Evolutionary conservation across 805 yeast genomes (phyloP).

Genomic region (Sugiyamaella mastotermitis): DNA sequence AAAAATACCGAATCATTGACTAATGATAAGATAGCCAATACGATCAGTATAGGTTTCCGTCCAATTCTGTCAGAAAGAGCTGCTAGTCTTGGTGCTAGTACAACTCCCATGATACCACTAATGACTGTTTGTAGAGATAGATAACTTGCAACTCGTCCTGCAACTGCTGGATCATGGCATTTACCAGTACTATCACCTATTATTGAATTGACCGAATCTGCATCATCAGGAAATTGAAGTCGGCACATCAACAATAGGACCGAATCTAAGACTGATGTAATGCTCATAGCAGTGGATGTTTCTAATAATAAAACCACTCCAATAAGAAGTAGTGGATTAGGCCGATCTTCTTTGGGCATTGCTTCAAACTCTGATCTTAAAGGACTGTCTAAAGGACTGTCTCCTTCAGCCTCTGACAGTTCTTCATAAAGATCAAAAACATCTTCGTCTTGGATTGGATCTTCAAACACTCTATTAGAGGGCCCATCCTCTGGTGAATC

Average conservation of each 20-base stretch:
- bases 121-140: constrained; percentile 13
- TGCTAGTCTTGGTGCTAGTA: constrained; percentile 41
- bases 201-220: background rate
- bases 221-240: constrained; percentile 9
- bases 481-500: too few species aligned
- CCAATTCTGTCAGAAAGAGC: constrained; percentile 61
- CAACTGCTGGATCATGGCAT: constrained; percentile 15
- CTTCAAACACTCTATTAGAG: too few species aligned
- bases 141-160: constrained; percentile 19
- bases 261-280: constrained; percentile 15
- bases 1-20: constrained; percentile 13
- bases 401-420: constrained; percentile 4
- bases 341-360: constrained; percentile 6
- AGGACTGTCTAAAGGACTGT: background rate
- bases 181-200: constrained; percentile 13
- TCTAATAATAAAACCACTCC: too few species aligned
- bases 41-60: constrained; percentile 42
- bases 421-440: too few species aligned
- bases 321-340: constrained; percentile 7
- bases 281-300: background rate
- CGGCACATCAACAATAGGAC: constrained; percentile 16
- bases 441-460: too few species aligned
- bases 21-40: constrained; percentile 13
- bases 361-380: constrained; percentile 8
- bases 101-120: constrained; percentile 13